Conservation (phyloP, 495 filamentous ascomycete genomes). For the Neurospora sp. region DNA sequence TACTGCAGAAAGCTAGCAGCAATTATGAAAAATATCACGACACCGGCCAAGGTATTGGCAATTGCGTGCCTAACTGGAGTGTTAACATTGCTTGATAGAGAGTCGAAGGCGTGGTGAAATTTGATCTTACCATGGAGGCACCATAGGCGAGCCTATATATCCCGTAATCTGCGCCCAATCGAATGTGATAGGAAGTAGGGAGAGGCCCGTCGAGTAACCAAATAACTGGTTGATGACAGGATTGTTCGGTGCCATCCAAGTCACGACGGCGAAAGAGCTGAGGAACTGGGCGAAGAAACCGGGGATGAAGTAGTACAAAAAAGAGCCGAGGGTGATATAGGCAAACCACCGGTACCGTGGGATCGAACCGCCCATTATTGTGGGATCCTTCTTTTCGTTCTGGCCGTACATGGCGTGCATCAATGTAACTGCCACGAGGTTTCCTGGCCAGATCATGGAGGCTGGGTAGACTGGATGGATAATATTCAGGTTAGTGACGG, state of each 20-base stretch:
- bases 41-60: constrained; percentile 52
- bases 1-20: constrained; percentile 46
- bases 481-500: not conserved
- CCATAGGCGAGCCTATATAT: constrained; percentile 46
- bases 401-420: constrained; percentile 65
- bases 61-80: constrained; percentile 35
- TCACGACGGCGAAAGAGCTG: constrained; percentile 50
- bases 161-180: constrained; percentile 57
- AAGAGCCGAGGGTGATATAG: constrained; percentile 37
- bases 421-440: constrained; percentile 51
- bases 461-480: constrained; percentile 42
- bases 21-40: constrained; percentile 43
- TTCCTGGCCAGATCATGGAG: constrained; percentile 68
- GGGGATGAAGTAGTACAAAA: constrained; percentile 52
- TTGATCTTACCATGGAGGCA: constrained; percentile 43
- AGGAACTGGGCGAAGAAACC: constrained; percentile 49
- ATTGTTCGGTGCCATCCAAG: constrained; percentile 52
- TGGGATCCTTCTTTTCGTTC: constrained; percentile 32
- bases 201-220: constrained; percentile 52
- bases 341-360: constrained; percentile 51
- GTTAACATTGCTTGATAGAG: not conserved
- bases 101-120: not conserved
- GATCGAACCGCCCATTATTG: constrained; percentile 44
- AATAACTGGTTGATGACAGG: constrained; percentile 62
- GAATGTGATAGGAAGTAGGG: constrained; percentile 50